Conservation (phyloP, 306 rosid species). For the Prosopis cineraria region DNA sequence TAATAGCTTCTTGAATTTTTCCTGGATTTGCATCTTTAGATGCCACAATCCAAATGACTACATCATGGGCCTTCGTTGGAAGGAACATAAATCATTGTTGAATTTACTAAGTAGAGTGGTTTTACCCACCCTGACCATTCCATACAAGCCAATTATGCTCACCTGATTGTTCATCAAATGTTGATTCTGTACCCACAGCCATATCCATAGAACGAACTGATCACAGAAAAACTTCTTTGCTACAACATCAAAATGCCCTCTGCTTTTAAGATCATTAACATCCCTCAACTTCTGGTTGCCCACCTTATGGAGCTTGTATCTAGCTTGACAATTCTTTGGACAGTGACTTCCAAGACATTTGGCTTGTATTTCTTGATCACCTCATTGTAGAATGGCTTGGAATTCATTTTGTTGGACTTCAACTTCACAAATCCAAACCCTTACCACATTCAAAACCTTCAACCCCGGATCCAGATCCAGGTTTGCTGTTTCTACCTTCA, state of each 20-base stretch:
- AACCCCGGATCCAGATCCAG: not conserved
- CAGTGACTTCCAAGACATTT: not conserved
- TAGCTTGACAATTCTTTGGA: not conserved
- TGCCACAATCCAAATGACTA: no score
- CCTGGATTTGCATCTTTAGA: no score
- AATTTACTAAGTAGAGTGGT: no score
- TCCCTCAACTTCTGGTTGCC: not conserved
- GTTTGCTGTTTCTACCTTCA: not conserved
- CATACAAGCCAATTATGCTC: no score
- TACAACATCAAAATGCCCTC: not conserved
- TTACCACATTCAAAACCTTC: not conserved
- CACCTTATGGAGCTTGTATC: not conserved
- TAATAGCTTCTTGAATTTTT: no score
- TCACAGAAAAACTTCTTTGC: not conserved
- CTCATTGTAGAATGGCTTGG: not conserved
- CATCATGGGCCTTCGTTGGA: no score
- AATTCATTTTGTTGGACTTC: not conserved
- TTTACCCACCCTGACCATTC: no score
- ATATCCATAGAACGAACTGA: not conserved
- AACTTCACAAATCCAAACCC: not conserved
- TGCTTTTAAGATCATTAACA: not conserved
- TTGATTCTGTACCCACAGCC: no score
- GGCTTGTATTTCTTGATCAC: not conserved
- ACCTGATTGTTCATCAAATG: no score
- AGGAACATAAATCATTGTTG: no score